A percentile compares a stretch with the other conserved stretches of the same genome.
phyloP scores from a whole-genome alignment of 192 early-diverging fungal species.

The Spinellus fusiger region DNA sequence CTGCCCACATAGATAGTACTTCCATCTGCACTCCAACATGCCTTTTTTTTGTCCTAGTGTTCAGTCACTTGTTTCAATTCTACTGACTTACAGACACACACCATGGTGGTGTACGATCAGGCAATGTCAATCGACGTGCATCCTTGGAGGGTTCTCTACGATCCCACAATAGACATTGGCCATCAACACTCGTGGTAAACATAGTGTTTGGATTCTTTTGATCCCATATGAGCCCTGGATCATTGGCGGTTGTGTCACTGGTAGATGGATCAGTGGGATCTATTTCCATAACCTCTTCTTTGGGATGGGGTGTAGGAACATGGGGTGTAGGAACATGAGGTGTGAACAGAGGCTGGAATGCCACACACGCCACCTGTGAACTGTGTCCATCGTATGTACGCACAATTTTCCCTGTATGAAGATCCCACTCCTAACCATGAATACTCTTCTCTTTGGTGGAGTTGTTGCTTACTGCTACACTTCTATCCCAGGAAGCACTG shows the following conservation, averaged over 20 bases:
- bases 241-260: constrained; percentile 1
- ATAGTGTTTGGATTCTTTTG: constrained; percentile 36
- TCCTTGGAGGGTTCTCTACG: constrained; percentile 49
- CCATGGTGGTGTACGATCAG: constrained; percentile 71
- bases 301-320: background rate
- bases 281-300: constrained; percentile 1
- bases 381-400: constrained; percentile 66
- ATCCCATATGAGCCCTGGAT: constrained; percentile 2
- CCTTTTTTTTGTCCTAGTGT: too few species aligned
- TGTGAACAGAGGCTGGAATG: constrained; percentile 56
- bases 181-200: constrained; percentile 72
- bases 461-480: constrained; percentile 54
- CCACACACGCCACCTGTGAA: constrained; percentile 76
- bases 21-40: constrained; percentile 85
- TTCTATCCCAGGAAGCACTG: constrained; percentile 95
- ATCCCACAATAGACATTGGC: constrained; percentile 71
- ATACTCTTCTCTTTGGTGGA: background rate
- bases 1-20: constrained; percentile 76
- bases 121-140: constrained; percentile 43
- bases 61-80: constrained; percentile 27
- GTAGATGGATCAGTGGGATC: background rate
- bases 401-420: constrained; percentile 69
- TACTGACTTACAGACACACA: constrained; percentile 49
- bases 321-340: constrained; percentile 2
- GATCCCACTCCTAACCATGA: constrained; percentile 65